phyloP scores from a whole-genome alignment of 208 protist species.

The Trypanosoma melophagium region DNA sequence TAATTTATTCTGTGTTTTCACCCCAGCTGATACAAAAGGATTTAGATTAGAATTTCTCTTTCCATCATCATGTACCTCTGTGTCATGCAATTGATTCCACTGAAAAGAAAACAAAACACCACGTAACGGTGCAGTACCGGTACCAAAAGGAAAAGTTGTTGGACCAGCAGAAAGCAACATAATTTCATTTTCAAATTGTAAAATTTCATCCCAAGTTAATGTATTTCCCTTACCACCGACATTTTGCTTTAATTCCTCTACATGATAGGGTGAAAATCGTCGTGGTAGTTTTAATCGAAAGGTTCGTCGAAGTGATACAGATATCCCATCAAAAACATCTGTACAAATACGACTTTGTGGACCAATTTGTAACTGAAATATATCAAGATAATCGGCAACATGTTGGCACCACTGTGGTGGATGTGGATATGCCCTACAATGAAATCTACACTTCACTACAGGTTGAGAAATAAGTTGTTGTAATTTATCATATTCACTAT shows the following conservation, averaged over 20 bases:
- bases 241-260: neutral
- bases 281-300: constrained; percentile 56
- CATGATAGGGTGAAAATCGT: constrained; percentile 40
- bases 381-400: constrained; percentile 60
- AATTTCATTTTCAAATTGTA: constrained; percentile 58
- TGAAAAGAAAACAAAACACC: constrained; percentile 59
- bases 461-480: constrained; percentile 40
- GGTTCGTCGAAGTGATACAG: constrained; percentile 58
- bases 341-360: constrained; percentile 56
- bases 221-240: neutral
- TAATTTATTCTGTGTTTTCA: constrained; percentile 43
- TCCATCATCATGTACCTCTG: constrained; percentile 53
- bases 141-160: constrained; percentile 65
- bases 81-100: constrained; percentile 71
- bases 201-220: constrained; percentile 48
- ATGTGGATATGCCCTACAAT: constrained; percentile 38
- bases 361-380: constrained; percentile 77
- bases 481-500: neutral
- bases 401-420: constrained; percentile 40
- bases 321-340: constrained; percentile 57
- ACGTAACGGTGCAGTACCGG: constrained; percentile 44
- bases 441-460: constrained; percentile 50
- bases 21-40: constrained; percentile 33
- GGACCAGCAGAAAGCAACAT: constrained; percentile 35
- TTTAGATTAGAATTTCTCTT: constrained; percentile 31